Conservation (phyloP, 1,284 basidiomycete genomes). For the Ceratorhiza oryzae-sativae region DNA sequence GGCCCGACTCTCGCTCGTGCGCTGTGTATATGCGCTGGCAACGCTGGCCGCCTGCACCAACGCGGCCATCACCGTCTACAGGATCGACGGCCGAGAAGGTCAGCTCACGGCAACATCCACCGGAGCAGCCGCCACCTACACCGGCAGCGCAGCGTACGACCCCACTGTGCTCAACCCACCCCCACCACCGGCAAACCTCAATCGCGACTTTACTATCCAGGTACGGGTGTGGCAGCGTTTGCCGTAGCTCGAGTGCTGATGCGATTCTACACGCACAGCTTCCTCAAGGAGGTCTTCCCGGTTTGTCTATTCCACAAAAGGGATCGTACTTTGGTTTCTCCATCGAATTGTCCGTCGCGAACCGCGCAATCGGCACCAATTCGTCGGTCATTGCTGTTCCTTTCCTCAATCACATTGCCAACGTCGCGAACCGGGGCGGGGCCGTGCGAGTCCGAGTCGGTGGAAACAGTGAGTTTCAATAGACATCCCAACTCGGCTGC, state of each 20-base stretch:
- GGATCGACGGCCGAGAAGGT: neutral
- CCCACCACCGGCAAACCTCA: conserved; percentile 21
- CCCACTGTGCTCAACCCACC: conserved; percentile 38
- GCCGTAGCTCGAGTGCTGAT: conserved; percentile 12
- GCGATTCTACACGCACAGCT: neutral
- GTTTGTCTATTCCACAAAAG: conserved; percentile 14
- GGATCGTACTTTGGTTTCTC: conserved; percentile 41
- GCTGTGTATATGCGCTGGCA: conserved; percentile 9
- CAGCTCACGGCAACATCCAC: conserved; percentile 15
- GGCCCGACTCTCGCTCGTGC: conserved; percentile 25
- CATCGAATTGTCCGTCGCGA: conserved; percentile 41
- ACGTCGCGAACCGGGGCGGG: conserved; percentile 67
- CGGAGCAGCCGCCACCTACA: conserved; percentile 1
- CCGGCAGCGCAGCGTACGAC: conserved; percentile 30
- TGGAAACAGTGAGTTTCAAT: conserved; percentile 70
- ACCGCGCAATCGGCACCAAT: conserved; percentile 53
- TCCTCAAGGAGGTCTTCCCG: neutral
- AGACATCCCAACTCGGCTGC: neutral
- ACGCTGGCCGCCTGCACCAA: neutral
- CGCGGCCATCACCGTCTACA: conserved; percentile 21
- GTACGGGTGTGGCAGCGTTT: conserved; percentile 19
- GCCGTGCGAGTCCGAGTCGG: conserved; percentile 69
- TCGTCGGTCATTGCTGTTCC: conserved; percentile 61
- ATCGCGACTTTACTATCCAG: conserved; percentile 24
- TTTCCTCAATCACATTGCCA: conserved; percentile 78